Evolutionary conservation across 2,329 filamentous ascomycete genomes (phyloP), one percentile per base, ranked within the genome.

Genomic region (Alternaria angustiovoidea): DNA sequence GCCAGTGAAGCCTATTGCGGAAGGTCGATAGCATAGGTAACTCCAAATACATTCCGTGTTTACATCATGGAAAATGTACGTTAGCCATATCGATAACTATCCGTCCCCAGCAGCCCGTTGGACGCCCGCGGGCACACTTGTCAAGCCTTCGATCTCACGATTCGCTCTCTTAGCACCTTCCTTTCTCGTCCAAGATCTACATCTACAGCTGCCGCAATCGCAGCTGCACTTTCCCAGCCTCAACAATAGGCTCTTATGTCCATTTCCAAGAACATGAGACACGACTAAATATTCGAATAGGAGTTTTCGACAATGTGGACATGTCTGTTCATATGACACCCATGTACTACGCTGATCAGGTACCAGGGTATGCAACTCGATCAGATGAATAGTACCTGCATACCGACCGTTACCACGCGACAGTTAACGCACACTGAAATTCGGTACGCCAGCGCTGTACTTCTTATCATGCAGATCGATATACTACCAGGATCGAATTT

Each of bases 31-130:
- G 39, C 54, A 57, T 1, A 44, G 16, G 34, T 36, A 57, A 51
- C 46, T 49, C 46, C 51, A 34, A 30, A 46, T 24, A 51, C 22
- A 42, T 44, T 36, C 51, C 51, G 41, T 69, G 53, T 59, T 54
- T 30, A 43, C 67, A 71, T 66, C 66, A 70, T 71, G 56, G 49
- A 65, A 61, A 64, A 67, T 55, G 34, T 53, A 30, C 32, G 43
- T 41, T 36, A 7, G 20, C 46, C 34, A 43, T 61, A 65, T 67
- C 64, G 66, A 66, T 66, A 64, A 20, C 54, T 66, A 62, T 34
- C 63, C 61, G 62, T 55, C 51, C 47, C 54, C 53, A 57, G 28
- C 51, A 53, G 28, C 58, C 46, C 43, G 48, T 42, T 51, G 41
- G 18, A 28, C 32, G 44, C 48, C 68, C 64, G 63, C 64, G 63